phyloP scores from a whole-genome alignment of 129 eudicot species.

The Helianthus tuberosus region DNA sequence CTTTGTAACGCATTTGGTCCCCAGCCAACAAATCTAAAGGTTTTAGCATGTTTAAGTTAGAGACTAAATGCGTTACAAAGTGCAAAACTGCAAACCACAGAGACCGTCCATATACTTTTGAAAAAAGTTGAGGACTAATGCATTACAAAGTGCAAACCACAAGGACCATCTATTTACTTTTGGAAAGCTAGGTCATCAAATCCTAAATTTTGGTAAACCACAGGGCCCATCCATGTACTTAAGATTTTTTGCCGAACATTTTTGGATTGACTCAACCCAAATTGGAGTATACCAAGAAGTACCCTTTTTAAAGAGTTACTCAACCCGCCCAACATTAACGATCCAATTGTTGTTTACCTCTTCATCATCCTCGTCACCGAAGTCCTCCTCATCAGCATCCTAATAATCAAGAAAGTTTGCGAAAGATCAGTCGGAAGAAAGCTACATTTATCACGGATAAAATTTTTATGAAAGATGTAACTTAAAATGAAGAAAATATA shows the following conservation, averaged over 20 bases:
- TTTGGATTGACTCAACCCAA: background rate
- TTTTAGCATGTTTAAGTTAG: no score
- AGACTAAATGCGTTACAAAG: no score
- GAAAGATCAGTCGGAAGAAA: conserved; percentile 3
- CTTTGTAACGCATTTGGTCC: no score
- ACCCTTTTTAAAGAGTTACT: background rate
- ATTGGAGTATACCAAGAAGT: background rate
- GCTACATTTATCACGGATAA: background rate
- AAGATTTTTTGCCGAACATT: background rate
- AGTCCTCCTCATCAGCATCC: conserved; percentile 84
- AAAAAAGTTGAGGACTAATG: no score
- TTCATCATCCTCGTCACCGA: conserved; percentile 52
- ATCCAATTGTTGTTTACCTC: conserved; percentile 42
- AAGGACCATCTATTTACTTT: no score
- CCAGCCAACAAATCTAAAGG: no score
- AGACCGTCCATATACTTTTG: no score
- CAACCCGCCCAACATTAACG: background rate
- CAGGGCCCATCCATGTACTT: no score
- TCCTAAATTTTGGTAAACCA: no score
- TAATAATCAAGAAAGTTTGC: conserved; percentile 25
- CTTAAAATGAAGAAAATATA: background rate
- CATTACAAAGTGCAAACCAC: no score
- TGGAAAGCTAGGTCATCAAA: no score
- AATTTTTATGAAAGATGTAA: background rate
- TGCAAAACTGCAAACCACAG: no score